phyloP scores from a whole-genome alignment of 2,329 filamentous ascomycete genomes.

The Fusarium graminum region DNA sequence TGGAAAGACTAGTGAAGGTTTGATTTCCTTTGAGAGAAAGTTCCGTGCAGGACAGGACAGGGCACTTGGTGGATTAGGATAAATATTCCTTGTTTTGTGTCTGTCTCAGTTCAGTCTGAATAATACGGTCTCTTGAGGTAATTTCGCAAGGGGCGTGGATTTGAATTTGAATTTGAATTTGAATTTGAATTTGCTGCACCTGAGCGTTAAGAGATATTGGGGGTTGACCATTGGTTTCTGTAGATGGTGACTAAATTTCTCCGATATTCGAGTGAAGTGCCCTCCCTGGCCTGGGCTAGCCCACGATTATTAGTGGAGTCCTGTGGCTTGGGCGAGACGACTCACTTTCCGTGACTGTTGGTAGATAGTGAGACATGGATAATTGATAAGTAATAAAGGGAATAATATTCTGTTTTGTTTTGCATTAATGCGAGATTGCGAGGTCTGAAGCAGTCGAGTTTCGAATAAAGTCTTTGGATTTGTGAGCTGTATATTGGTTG shows the following conservation, averaged over 20 bases:
- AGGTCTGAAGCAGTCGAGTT: background rate
- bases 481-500: constrained; percentile 10
- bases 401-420: background rate
- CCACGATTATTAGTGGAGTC: constrained; percentile 37
- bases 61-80: constrained; percentile 24
- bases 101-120: constrained; percentile 1
- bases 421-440: background rate
- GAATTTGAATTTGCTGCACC: background rate
- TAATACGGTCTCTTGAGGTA: constrained; percentile 1
- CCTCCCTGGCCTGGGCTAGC: constrained; percentile 29
- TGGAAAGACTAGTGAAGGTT: constrained; percentile 1
- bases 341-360: background rate
- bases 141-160: constrained; percentile 15
- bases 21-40: constrained; percentile 3
- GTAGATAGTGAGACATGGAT: background rate
- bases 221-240: constrained; percentile 20
- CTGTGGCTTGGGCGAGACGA: constrained; percentile 31
- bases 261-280: constrained; percentile 30
- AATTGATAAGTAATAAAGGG: too few relatives aligned
- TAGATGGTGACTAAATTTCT: constrained; percentile 41
- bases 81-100: constrained; percentile 2
- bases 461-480: constrained; percentile 11
- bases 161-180: too few relatives aligned
- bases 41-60: constrained; percentile 16
- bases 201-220: constrained; percentile 13